These are phyloP conservation scores for Saturnispora kantuleensis DNA, from an alignment of 805 yeast genomes.

Conservation along the genomic window DNA sequence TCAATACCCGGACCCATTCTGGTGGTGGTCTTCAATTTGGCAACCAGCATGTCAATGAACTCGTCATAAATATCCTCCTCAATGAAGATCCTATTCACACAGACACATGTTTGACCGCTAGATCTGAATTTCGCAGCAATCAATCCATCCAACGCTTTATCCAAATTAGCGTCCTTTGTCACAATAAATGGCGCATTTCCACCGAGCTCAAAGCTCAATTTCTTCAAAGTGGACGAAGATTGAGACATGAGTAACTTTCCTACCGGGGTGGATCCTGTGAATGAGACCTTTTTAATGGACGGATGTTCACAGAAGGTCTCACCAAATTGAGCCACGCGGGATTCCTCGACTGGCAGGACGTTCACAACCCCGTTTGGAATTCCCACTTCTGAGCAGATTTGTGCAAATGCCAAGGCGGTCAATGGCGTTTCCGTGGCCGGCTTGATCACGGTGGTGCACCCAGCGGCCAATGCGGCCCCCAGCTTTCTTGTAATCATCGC, in stretches of 20 bases:
- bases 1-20: slow-evolving; percentile 56
- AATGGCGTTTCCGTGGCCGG: slow-evolving; percentile 74
- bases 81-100: slow-evolving; percentile 61
- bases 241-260: slow-evolving; percentile 60
- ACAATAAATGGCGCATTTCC: slow-evolving; percentile 77
- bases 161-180: slow-evolving; percentile 58
- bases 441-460: slow-evolving; percentile 67
- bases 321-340: slow-evolving; percentile 39
- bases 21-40: slow-evolving; percentile 32
- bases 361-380: slow-evolving; percentile 63
- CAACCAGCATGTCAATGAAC: slow-evolving; percentile 40
- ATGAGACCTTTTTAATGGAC: slow-evolving; percentile 53
- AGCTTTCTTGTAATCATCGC: slow-evolving; percentile 70
- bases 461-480: slow-evolving; percentile 77
- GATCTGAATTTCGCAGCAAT: slow-evolving; percentile 60
- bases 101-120: slow-evolving; percentile 73
- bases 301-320: slow-evolving; percentile 44
- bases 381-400: slow-evolving; percentile 54
- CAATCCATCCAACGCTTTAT: slow-evolving; percentile 52
- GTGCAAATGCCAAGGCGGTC: slow-evolving; percentile 58
- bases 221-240: slow-evolving; percentile 51
- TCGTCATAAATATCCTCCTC: slow-evolving; percentile 53
- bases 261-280: slow-evolving; percentile 69
- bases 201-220: slow-evolving; percentile 64
- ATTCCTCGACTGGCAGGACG: slow-evolving; percentile 40